Percentiles rank a stretch among this genome's conserved stretches.
Conservation (phyloP, 192 early-diverging fungal species). For the Haplosporangium gracile region DNA sequence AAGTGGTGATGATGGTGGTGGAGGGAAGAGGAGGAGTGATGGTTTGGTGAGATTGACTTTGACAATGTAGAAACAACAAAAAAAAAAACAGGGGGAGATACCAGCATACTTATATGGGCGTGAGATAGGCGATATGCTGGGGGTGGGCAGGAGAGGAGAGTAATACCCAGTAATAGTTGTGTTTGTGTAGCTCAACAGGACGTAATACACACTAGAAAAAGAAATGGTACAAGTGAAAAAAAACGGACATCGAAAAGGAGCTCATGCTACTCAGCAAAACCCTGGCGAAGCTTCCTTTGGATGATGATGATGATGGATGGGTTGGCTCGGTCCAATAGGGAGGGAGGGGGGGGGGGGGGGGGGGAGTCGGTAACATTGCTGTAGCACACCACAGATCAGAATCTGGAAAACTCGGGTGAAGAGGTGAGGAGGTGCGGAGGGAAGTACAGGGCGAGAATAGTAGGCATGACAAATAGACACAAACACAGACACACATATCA, state of each 20-base stretch:
- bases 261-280: slow-evolving; percentile 10
- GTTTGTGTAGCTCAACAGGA: background rate
- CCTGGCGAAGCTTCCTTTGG: slow-evolving; percentile 11
- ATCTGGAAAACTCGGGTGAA: background rate
- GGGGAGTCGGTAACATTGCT: background rate
- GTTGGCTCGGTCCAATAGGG: background rate
- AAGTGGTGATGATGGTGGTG: background rate
- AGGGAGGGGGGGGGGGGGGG: too few species aligned
- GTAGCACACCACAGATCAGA: background rate
- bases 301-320: background rate
- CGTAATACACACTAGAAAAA: background rate
- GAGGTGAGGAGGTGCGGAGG: background rate
- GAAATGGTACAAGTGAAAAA: background rate
- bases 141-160: background rate
- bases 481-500: background rate
- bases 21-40: background rate
- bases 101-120: background rate
- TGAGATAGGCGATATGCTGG: background rate
- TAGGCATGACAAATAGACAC: background rate
- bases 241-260: background rate
- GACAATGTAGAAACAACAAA: background rate
- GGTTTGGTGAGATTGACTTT: slow-evolving; percentile 2
- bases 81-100: background rate
- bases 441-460: background rate
- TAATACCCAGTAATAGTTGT: background rate